phyloP scores from a whole-genome alignment of 176 grass and related monocot genomes.

The Hsuehochloa calcarea region DNA sequence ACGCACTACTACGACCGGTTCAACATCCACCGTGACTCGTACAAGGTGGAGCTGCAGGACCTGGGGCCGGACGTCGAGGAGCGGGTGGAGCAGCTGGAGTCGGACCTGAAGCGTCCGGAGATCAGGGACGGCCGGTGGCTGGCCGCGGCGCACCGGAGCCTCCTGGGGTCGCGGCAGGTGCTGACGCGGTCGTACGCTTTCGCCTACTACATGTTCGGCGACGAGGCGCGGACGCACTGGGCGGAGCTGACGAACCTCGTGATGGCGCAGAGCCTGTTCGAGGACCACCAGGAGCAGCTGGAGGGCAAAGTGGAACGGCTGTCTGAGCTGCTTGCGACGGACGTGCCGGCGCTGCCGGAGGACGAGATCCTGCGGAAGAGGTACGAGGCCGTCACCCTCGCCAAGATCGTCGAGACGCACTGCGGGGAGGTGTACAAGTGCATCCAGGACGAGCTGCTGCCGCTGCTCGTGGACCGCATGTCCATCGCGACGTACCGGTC shows the following conservation, averaged over 20 bases:
- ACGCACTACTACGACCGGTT: slow-evolving; percentile 56
- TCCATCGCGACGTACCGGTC: slow-evolving; percentile 24
- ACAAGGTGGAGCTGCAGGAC: slow-evolving; percentile 26
- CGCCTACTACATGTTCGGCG: slow-evolving; percentile 64
- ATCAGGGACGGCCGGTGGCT: slow-evolving; percentile 44
- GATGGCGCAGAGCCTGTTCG: slow-evolving; percentile 54
- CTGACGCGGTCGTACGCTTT: slow-evolving; percentile 51
- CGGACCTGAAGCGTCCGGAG: background rate
- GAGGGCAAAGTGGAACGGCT: slow-evolving; percentile 56
- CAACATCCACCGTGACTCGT: slow-evolving; percentile 45
- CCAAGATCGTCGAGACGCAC: slow-evolving; percentile 33
- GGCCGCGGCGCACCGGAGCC: slow-evolving; percentile 26
- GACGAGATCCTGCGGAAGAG: slow-evolving; percentile 26
- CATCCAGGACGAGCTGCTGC: slow-evolving; percentile 53
- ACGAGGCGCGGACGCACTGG: background rate
- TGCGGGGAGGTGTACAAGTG: slow-evolving; percentile 49
- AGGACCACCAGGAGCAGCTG: slow-evolving; percentile 64
- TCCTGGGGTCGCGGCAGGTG: slow-evolving; percentile 43
- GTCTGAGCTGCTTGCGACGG: slow-evolving; percentile 2
- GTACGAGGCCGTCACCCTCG: slow-evolving; percentile 38
- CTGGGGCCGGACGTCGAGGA: slow-evolving; percentile 9
- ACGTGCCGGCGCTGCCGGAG: background rate
- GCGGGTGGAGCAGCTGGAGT: slow-evolving; percentile 19
- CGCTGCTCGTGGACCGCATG: background rate
- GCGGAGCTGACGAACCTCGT: background rate